These are phyloP conservation scores for Penicillium corylophilum DNA, from an alignment of 2,329 filamentous ascomycete species.

Conservation along the genomic window DNA sequence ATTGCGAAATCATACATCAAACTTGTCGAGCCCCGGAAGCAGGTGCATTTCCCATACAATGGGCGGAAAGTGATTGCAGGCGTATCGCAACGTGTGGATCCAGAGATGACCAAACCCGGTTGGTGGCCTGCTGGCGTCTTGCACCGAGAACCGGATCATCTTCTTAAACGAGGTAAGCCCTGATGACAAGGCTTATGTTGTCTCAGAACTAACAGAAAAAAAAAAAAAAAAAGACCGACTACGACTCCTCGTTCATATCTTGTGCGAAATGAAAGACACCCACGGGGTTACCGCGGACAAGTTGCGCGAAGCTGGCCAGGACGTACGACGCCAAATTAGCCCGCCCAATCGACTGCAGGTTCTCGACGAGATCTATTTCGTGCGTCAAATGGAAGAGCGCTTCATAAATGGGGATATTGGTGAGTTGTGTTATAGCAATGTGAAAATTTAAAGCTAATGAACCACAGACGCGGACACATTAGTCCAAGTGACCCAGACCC, in stretches of 20 bases:
- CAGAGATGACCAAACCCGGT: conserved; percentile 34
- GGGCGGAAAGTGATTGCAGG: conserved; percentile 35
- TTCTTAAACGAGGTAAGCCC: conserved; percentile 31
- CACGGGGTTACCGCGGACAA: conserved; percentile 35
- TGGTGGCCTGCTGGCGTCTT: conserved; percentile 37
- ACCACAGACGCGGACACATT: conserved; percentile 20
- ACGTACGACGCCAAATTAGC: conserved; percentile 33
- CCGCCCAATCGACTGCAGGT: conserved; percentile 30
- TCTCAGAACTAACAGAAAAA: background rate
- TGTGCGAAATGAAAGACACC: conserved; percentile 35
- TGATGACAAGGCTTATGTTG: background rate
- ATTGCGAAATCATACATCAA: conserved; percentile 50
- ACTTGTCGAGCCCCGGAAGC: conserved; percentile 48
- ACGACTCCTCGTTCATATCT: conserved; percentile 33
- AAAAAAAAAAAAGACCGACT: conserved; percentile 24
- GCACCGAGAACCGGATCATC: conserved; percentile 36
- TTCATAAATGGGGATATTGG: conserved; percentile 32
- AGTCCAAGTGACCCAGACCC: conserved; percentile 20
- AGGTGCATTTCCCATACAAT: conserved; percentile 51
- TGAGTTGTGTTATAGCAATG: conserved; percentile 12
- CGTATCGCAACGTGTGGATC: conserved; percentile 31
- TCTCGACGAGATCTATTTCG: conserved; percentile 37
- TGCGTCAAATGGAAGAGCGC: conserved; percentile 33
- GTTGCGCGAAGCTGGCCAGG: conserved; percentile 34
- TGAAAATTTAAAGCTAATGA: background rate